A percentile compares a stretch with the other conserved stretches of the same genome.
Evolutionary conservation across 1,284 basidiomycete genomes (phyloP).

Genomic region (Takashimella tepidaria): DNA sequence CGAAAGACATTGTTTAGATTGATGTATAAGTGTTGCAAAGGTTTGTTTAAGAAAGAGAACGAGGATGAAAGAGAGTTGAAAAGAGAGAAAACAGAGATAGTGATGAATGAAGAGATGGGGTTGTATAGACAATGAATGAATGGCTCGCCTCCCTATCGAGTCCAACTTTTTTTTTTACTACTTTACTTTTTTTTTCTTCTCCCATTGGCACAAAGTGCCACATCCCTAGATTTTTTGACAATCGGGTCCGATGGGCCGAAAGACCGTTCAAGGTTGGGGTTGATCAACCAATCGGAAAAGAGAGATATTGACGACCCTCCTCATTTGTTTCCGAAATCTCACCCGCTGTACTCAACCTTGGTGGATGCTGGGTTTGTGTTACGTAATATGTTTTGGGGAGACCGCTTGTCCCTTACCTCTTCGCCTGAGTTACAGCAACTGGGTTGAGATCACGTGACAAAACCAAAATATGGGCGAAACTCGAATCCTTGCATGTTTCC

Average conservation of each 20-base stretch:
- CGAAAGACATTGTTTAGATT: conserved; percentile 40
- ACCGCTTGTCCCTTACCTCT: no score
- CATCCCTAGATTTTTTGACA: neutral
- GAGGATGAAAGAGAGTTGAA: neutral
- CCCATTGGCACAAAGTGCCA: conserved; percentile 1
- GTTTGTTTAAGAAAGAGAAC: conserved; percentile 1
- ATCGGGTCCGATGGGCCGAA: conserved; percentile 4
- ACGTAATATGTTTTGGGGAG: no score
- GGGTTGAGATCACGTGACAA: no score
- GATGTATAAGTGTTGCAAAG: neutral
- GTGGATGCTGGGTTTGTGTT: no score
- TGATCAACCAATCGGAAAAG: neutral
- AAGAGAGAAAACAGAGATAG: conserved; percentile 1
- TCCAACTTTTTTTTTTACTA: conserved; percentile 3
- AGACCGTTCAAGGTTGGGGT: neutral
- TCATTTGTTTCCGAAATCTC: neutral
- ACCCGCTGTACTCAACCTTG: neutral
- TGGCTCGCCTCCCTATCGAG: neutral
- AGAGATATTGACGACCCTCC: neutral
- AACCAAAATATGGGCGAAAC: no score
- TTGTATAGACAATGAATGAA: neutral
- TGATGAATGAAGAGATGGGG: neutral
- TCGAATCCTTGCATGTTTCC: no score
- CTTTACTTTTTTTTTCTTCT: neutral
- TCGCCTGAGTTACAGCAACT: no score